Percentiles rank a stretch among this genome's conserved stretches.
phyloP scores from a whole-genome alignment of 345 rosid species.

The Arabidopsis thaliana region TAIR10.1 NC_003076.8:3773501-3774000 shows the following conservation, averaged over 20 bases:
- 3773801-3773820: conserved; percentile 9
- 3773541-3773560: conserved; percentile 77
- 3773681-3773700: conserved; percentile 29
- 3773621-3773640: conserved; percentile 81
- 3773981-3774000: conserved; percentile 19
- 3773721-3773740: conserved; percentile 93
- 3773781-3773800: conserved; percentile 99
- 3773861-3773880: neutral
- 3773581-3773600: conserved; percentile 98
- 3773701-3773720: conserved; percentile 53
- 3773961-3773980: conserved; percentile 86
- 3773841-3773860: neutral
- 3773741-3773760: conserved; percentile 94
- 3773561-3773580: conserved; percentile 98
- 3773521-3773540: neutral
- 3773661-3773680: conserved; percentile 14
- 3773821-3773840: conserved; percentile 18
- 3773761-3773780: conserved; percentile 87
- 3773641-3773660: conserved; percentile 4
- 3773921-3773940: conserved; percentile 98
- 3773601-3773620: conserved; percentile 93
- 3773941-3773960: conserved; percentile 95
- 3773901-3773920: conserved; percentile 91
- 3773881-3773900: conserved; percentile 88
- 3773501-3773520: conserved; percentile 5